phyloP scores from a whole-genome alignment of 2,329 filamentous ascomycete genomes.

The Hymenoscyphus repandus region DNA sequence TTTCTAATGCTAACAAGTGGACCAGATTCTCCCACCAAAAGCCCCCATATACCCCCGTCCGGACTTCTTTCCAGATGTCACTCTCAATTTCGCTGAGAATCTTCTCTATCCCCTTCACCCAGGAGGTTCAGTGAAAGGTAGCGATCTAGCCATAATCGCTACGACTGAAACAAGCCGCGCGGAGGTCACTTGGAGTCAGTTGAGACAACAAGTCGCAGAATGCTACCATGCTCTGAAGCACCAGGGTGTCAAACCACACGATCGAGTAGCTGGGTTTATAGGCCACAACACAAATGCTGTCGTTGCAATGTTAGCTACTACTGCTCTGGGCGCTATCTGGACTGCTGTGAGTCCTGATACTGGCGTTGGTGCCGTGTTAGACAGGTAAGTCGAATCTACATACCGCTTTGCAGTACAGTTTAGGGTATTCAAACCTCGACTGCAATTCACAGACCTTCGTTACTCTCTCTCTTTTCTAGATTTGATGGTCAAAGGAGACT shows the following conservation, averaged over 20 bases:
- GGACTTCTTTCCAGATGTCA: constrained; percentile 73
- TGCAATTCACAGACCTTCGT: too few species aligned
- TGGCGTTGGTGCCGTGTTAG: constrained; percentile 84
- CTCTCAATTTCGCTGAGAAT: constrained; percentile 92
- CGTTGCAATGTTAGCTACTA: constrained; percentile 80
- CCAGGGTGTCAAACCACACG: constrained; percentile 51
- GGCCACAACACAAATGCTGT: constrained; percentile 86
- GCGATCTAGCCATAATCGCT: constrained; percentile 63
- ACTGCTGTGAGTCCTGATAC: constrained; percentile 90
- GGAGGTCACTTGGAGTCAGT: constrained; percentile 68
- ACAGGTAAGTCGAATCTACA: constrained; percentile 44
- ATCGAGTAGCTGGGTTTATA: constrained; percentile 68
- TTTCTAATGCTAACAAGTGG: neutral
- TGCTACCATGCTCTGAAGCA: constrained; percentile 68
- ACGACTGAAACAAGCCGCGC: constrained; percentile 63
- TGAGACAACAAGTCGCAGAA: constrained; percentile 70
- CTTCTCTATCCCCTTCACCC: constrained; percentile 69
- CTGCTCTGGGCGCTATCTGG: constrained; percentile 83
- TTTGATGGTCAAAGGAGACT: neutral
- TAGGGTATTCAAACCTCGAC: too few species aligned
- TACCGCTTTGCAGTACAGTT: neutral
- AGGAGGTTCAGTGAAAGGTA: constrained; percentile 40
- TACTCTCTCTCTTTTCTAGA: too few species aligned
- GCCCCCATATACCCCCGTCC: constrained; percentile 81
- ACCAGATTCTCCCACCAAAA: constrained; percentile 61